These are phyloP conservation scores for Fusarium cyanostomum DNA, from an alignment of 2,329 filamentous ascomycete species.

Conservation along the genomic window DNA sequence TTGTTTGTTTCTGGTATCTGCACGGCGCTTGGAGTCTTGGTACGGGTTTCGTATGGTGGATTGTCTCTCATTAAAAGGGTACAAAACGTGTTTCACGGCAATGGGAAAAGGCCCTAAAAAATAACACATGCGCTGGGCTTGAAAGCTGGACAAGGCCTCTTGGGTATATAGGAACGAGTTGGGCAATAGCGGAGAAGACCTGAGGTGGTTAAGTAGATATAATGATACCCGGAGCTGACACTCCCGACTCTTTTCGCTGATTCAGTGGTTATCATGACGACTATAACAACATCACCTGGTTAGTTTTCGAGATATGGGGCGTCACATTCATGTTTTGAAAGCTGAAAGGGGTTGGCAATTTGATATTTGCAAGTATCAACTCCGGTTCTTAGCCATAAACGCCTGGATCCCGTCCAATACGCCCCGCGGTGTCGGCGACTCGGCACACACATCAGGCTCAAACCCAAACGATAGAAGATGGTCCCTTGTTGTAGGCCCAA, in stretches of 20 bases:
- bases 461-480: constrained; percentile 75
- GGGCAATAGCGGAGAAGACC: constrained; percentile 8
- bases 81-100: background rate
- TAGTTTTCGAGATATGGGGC: background rate
- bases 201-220: constrained; percentile 27
- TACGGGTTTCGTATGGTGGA: constrained; percentile 6
- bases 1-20: constrained; percentile 12
- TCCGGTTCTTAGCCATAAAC: constrained; percentile 33
- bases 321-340: background rate
- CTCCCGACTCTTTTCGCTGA: constrained; percentile 33
- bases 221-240: constrained; percentile 45
- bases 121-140: constrained; percentile 1
- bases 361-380: constrained; percentile 13
- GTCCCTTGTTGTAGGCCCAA: constrained; percentile 90
- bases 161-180: constrained; percentile 20
- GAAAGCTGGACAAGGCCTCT: background rate
- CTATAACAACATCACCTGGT: background rate
- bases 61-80: constrained; percentile 14
- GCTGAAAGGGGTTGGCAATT: background rate
- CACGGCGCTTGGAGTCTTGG: constrained; percentile 32
- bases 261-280: background rate
- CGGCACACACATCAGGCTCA: constrained; percentile 81
- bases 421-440: constrained; percentile 83
- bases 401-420: constrained; percentile 73
- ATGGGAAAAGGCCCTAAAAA: background rate